Base-by-base conservation (phyloP, 768 basidiomycete species). In the Suillus hirtellus region DNA sequence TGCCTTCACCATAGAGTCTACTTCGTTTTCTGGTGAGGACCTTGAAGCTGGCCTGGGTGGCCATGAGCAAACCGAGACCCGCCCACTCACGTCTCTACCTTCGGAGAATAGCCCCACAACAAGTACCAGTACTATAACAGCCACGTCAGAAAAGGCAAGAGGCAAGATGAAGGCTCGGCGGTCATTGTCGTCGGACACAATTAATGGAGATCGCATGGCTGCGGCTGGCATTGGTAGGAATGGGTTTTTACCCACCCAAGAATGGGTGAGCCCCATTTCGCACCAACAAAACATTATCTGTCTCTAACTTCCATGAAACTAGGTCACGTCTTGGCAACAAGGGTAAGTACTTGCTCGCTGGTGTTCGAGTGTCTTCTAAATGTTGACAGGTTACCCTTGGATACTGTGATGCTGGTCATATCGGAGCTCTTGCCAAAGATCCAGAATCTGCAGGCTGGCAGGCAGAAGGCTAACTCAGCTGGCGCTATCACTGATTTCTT, bases 281-380 rank as follows among this genome's bases (percentile, higher is more conserved):
- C 62, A 10, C 44, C 52, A 47, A 38, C 40, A 27, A 49, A 40
- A 50, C 3, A 12, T 44, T 64, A 12, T 10, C 53, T n/a, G 35
- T 56, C 49, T 47, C 53, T 71, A 38, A 65, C 46, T 59, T 56
- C 60, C 12, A 34, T 11, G 21, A 21, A 52, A 24, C 12, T 63
- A 92, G 91, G 90, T 95, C 4, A 85, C 91, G 24, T 95, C 95
- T 2, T 99, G 96, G 96, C 93, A 96, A 69, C 93, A 96, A 82
- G 96, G 96, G 94, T 93, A 67, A 72, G 78, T 24, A 7, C 64
- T 61, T 46, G 59, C 47, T 60, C 58, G 55, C 17, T 24, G 60
- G 19, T 59, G 49, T 54, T 59, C n/a, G 43, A 24, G 40, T 35
- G 53, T 64, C n/a, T 63, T 52, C 24, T 55, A 55, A 17, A 44